Percentiles rank a stretch among this genome's conserved stretches.
Conservation (phyloP, 306 rosid species). For the Quercus alba region DNA sequence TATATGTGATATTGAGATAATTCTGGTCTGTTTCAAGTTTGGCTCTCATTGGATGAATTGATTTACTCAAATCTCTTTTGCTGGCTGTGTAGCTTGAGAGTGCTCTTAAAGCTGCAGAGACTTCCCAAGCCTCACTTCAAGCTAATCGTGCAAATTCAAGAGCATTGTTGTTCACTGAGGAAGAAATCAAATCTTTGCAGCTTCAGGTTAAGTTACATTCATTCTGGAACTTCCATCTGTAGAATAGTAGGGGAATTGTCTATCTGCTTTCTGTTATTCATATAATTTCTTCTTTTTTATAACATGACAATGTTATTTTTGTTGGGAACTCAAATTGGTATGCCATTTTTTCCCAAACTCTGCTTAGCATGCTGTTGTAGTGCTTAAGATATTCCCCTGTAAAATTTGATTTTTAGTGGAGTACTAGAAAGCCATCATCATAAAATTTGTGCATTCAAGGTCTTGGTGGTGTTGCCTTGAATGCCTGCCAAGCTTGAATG, state of each 20-base stretch:
- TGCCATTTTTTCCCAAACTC: not conserved
- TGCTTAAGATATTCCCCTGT: not conserved
- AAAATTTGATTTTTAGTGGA: not conserved
- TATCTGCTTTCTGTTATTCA: not conserved
- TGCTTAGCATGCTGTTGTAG: not conserved
- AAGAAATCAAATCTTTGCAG: slow-evolving; percentile 85
- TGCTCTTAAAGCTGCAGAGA: slow-evolving; percentile 76
- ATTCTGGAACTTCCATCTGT: not conserved
- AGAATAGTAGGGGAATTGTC: not conserved
- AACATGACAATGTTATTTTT: not conserved
- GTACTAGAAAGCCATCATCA: slow-evolving; percentile 81
- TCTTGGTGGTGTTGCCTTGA: slow-evolving; percentile 52
- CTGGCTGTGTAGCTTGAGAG: slow-evolving; percentile 65
- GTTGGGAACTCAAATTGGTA: not conserved
- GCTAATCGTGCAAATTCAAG: slow-evolving; percentile 75
- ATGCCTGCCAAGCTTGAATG: slow-evolving; percentile 71
- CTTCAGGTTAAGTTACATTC: slow-evolving; percentile 61
- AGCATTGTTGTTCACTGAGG: slow-evolving; percentile 73
- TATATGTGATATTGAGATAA: too few relatives aligned
- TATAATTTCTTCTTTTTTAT: not conserved
- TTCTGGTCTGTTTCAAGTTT: not conserved
- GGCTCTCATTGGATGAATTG: not conserved
- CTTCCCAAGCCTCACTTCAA: slow-evolving; percentile 70
- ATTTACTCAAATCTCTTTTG: not conserved
- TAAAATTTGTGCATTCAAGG: slow-evolving; percentile 61